A percentile compares a stretch with the other conserved stretches of the same genome.
Conservation (phyloP, 2,329 filamentous ascomycete genomes). For the Alternaria sp. region DNA sequence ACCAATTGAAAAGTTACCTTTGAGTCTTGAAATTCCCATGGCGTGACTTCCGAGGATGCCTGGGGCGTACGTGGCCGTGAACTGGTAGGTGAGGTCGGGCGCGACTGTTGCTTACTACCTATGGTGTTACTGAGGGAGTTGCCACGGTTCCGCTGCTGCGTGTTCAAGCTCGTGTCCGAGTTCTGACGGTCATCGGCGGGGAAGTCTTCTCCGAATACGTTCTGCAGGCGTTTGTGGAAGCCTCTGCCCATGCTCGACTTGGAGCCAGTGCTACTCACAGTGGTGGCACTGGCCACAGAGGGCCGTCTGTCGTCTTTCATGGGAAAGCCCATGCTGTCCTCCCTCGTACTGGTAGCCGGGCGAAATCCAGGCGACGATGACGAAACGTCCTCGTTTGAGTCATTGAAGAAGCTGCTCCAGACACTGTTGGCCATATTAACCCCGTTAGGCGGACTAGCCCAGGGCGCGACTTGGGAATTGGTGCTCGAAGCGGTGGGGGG, state of each 20-base stretch:
- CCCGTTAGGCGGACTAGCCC: slow-evolving; percentile 56
- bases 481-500: slow-evolving; percentile 64
- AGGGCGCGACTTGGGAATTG: slow-evolving; percentile 62
- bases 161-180: slow-evolving; percentile 72
- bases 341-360: slow-evolving; percentile 62
- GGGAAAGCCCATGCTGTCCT: slow-evolving; percentile 57
- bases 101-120: slow-evolving; percentile 58
- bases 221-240: slow-evolving; percentile 81
- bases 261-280: slow-evolving; percentile 85
- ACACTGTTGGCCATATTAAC: slow-evolving; percentile 55
- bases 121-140: slow-evolving; percentile 78
- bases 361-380: slow-evolving; percentile 78
- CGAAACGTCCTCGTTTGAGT: slow-evolving; percentile 74
- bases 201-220: slow-evolving; percentile 93
- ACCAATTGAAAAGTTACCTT: slow-evolving; percentile 64
- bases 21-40: slow-evolving; percentile 93
- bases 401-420: slow-evolving; percentile 73
- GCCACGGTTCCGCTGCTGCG: slow-evolving; percentile 74
- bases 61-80: slow-evolving; percentile 86
- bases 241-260: slow-evolving; percentile 73
- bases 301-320: slow-evolving; percentile 77
- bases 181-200: slow-evolving; percentile 70
- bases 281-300: slow-evolving; percentile 87
- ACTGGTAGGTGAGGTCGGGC: slow-evolving; percentile 74
- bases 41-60: slow-evolving; percentile 91